Evolutionary conservation across 2,329 filamentous ascomycete species (phyloP).

Genomic region (Aspergillus puulaauensis): DNA sequence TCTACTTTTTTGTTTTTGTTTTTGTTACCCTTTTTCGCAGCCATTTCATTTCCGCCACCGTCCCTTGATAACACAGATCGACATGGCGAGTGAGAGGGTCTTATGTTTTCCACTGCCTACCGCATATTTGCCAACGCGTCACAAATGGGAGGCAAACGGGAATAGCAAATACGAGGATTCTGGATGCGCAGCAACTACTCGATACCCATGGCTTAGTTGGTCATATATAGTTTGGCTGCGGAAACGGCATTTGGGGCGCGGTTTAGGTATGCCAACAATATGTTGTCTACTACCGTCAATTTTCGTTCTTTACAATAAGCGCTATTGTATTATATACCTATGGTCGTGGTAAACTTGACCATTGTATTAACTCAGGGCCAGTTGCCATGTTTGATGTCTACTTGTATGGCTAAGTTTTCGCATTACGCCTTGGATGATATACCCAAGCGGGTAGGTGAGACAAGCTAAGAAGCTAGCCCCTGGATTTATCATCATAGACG

Average conservation of each 20-base stretch:
- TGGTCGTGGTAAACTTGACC: neutral
- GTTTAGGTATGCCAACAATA: neutral
- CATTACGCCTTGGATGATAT: neutral
- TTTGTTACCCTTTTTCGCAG: conserved; percentile 14
- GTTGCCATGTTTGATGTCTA: neutral
- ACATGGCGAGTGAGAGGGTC: neutral
- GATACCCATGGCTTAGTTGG: conserved; percentile 31
- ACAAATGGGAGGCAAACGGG: neutral
- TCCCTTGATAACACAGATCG: neutral
- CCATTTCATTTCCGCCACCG: neutral
- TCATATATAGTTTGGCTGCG: conserved; percentile 8
- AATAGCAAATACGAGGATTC: conserved; percentile 8
- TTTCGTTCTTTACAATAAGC: neutral
- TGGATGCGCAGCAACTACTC: conserved; percentile 22
- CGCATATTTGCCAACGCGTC: neutral
- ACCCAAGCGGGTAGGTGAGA: neutral
- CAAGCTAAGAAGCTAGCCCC: neutral
- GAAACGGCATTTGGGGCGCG: neutral
- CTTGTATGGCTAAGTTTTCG: neutral
- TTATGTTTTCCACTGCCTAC: neutral
- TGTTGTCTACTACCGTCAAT: neutral
- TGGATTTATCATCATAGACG: neutral
- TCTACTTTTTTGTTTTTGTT: conserved; percentile 9
- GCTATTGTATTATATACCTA: conserved; percentile 1
- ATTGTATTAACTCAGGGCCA: neutral